These are phyloP conservation scores for Didymellaceae sp. DNA, from an alignment of 2,329 filamentous ascomycete genomes.

Conservation along the genomic window DNA sequence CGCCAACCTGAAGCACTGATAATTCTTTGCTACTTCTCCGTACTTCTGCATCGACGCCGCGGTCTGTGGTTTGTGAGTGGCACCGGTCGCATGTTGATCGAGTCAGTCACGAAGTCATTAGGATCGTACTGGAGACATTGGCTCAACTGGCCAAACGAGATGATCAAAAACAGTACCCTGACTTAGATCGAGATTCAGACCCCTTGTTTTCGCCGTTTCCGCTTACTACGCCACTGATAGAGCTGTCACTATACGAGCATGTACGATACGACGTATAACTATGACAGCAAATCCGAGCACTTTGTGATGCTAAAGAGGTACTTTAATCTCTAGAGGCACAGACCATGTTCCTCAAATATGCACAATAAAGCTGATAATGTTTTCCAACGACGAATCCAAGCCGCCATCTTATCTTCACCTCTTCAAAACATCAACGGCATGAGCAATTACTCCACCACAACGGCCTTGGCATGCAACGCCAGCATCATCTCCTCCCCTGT, in stretches of 20 bases:
- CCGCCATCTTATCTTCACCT: background rate
- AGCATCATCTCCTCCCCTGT: background rate
- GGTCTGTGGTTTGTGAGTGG: conserved; percentile 25
- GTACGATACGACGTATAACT: background rate
- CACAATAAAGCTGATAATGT: background rate
- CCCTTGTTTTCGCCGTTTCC: too few species aligned
- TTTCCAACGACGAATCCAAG: background rate
- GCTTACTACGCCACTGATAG: background rate
- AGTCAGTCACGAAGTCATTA: conserved; percentile 20
- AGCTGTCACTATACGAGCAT: background rate
- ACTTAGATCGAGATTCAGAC: background rate
- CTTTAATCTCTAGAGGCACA: too few species aligned
- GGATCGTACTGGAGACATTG: conserved; percentile 28
- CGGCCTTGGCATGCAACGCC: background rate
- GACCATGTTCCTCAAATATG: background rate
- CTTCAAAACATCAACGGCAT: background rate
- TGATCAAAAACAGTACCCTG: background rate
- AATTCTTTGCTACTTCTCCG: conserved; percentile 29
- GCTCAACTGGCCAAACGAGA: conserved; percentile 30
- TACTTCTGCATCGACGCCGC: conserved; percentile 26
- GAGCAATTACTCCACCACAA: background rate
- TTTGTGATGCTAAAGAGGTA: background rate
- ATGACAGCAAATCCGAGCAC: background rate
- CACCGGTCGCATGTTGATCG: conserved; percentile 24
- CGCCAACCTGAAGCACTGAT: conserved; percentile 30